Evolutionary conservation across 225 moss, liverwort and hornwort species (phyloP), one percentile per base, ranked within the genome.

Genomic region (Polytrichum formosum): DNA sequence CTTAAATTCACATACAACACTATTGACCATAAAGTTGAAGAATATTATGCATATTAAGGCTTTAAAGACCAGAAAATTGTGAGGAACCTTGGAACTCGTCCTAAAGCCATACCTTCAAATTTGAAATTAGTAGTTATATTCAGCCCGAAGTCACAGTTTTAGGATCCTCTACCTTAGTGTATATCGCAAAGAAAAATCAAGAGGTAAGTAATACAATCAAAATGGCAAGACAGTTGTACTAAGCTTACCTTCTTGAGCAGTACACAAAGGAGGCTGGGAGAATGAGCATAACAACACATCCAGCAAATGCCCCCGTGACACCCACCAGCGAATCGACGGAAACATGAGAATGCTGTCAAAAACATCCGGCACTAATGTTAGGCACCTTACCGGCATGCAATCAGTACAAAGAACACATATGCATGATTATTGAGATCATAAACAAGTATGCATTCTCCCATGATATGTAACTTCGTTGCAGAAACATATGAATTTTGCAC

Each of bases 271-370:
- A 90, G 19, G 94, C 90, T 71, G 94, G 97, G 73, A 98, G 85
- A 65, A 98, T 90, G 72, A 98, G 83, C 97, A 98, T 98, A 6
- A 98, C 89, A 64, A 82, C 84, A 78, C 92, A 94, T 56, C 97
- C 97, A 54, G 92, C 94, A 84, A 92, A 98, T 26, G 88, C 97
- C 33, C 97, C 97, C 1, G 92, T 92, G 35, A 88, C 74, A 67
- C 97, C 97, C 60, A 98, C 97, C 19, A 98, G 77, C 75, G 89
- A 86, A 33, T 98, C 94, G 35, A 94, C 97, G 18, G 94, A 94
- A 8, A 94, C 66, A n/a, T 89, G 80, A 21, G 91, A 74, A 72
- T 92, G 92, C 97, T 98, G 91, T 73, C 18, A 37, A 10, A 31
- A 33, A 46, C 10, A 46, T 13, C 8, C 16, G 16, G 13, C 16